These are phyloP conservation scores for Solanum rostratum DNA, from an alignment of 257 asterid genomes.

Conservation along the genomic window DNA sequence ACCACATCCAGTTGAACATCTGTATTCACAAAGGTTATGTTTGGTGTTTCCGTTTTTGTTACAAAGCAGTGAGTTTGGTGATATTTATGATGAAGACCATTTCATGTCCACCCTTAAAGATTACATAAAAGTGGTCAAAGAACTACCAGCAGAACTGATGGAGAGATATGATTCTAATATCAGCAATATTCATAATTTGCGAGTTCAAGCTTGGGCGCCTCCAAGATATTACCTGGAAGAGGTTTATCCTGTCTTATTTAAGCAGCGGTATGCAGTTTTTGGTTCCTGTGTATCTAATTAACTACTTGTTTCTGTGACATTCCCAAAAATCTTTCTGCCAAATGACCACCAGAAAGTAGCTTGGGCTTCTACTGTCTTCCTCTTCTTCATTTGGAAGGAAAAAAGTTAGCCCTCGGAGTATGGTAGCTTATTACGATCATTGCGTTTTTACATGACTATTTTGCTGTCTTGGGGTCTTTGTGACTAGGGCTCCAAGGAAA, in stretches of 20 bases:
- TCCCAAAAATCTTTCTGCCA: neutral
- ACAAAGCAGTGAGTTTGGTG: conserved; percentile 51
- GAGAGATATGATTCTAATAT: conserved; percentile 54
- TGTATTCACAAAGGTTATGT: neutral
- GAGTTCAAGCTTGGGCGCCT: conserved; percentile 76
- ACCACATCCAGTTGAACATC: neutral
- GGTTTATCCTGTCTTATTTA: conserved; percentile 58
- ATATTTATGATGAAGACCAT: conserved; percentile 75
- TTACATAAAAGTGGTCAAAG: conserved; percentile 45
- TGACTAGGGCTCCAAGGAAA: no score
- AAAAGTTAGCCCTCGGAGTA: neutral
- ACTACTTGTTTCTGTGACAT: neutral
- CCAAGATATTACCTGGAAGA: conserved; percentile 57
- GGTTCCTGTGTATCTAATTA: neutral
- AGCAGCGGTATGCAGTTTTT: conserved; percentile 32
- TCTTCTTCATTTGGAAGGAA: neutral
- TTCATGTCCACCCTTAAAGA: conserved; percentile 56
- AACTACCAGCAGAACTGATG: conserved; percentile 56
- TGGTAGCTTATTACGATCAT: neutral
- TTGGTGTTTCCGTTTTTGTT: conserved; percentile 1
- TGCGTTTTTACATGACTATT: neutral
- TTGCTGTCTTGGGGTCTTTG: neutral
- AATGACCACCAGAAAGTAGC: neutral
- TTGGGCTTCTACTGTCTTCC: neutral
- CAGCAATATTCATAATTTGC: conserved; percentile 46